phyloP scores from a whole-genome alignment of 768 basidiomycete species.

The Mycena maculata region DNA sequence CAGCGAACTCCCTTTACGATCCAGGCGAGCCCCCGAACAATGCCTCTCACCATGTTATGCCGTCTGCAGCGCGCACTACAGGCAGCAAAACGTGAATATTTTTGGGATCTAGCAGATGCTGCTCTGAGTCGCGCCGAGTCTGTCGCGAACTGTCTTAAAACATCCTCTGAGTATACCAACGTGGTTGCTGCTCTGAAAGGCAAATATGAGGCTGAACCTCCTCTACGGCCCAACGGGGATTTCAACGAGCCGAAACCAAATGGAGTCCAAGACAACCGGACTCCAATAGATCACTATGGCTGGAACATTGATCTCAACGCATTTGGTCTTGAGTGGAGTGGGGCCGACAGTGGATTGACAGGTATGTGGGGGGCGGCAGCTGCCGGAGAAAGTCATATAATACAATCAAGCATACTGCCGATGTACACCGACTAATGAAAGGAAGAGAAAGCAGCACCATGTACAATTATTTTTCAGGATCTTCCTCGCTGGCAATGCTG shows the following conservation, averaged over 20 bases:
- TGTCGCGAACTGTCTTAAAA: constrained; percentile 26
- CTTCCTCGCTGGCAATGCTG: constrained; percentile 2
- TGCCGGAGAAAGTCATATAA: constrained; percentile 20
- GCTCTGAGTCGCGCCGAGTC: constrained; percentile 31
- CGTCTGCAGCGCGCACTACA: constrained; percentile 29
- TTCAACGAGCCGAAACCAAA: constrained; percentile 11
- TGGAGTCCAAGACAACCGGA: constrained; percentile 15
- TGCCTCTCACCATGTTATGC: constrained; percentile 34
- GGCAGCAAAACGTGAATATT: constrained; percentile 20
- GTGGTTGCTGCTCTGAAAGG: constrained; percentile 34
- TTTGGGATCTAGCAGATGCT: constrained; percentile 35
- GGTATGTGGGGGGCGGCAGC: constrained; percentile 21
- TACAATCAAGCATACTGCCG: constrained; percentile 22
- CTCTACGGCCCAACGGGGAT: constrained; percentile 5
- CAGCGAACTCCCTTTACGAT: constrained; percentile 27
- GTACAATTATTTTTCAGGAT: constrained; percentile 26
- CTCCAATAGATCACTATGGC: constrained; percentile 22
- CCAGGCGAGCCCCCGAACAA: constrained; percentile 33
- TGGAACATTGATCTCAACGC: constrained; percentile 39
- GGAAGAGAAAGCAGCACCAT: background rate
- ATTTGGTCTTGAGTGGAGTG: constrained; percentile 34
- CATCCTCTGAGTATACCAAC: constrained; percentile 28
- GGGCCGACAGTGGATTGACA: constrained; percentile 32
- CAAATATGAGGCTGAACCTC: constrained; percentile 21
- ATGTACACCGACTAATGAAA: constrained; percentile 30